Base-by-base conservation (phyloP, 83 land plant species). In the Thuja plicata region DNA sequence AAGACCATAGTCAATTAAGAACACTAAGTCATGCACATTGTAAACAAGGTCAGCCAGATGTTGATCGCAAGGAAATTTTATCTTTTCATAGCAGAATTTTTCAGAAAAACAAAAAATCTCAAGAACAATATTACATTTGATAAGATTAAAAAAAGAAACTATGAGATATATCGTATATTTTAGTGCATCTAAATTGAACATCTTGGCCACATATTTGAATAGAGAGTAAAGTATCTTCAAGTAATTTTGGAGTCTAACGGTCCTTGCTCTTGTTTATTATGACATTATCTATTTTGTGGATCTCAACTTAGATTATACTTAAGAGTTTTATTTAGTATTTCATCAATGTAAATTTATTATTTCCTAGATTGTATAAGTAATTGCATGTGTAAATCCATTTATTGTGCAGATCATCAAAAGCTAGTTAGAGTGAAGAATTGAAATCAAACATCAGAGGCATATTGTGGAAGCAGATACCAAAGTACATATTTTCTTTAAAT, bases 281-380 rank as follows among this genome's bases (percentile, higher is more conserved):
- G n/a, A n/a, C 46, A 73, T 80, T 89, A 92, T 89, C 92, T 91
- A 46, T 77, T 78, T 19, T 81, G 88, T 52, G 97, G 97, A 87
- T 95, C 95, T 48, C 99, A 92, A 91, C 95, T 95, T 24, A 97
- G 94, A 66, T 94, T 93, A 86, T 95, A 93, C 87, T 95, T 95
- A 92, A 97, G 88, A 45, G 94, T 93, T 86, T 87, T 92, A 97
- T 89, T 71, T 97, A 97, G 41, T 92, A 0, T 38, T 38, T 38
- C 40, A 38, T 38, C 2, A 38, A 38, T 38, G 40, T 38, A 2
- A 38, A 38, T 89, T 97, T 97, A 88, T 95, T 94, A 90, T 86
- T 79, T 30, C 98, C 98, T 38, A 97, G 94, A 84, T 92, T 82
- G 89, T 95, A 92, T 55, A 97, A 94, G 90, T n/a, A n/a, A n/a